A percentile compares a stretch with the other conserved stretches of the same genome.
phyloP scores from a whole-genome alignment of 2,329 filamentous ascomycete genomes.

The Botryotinia convoluta region DNA sequence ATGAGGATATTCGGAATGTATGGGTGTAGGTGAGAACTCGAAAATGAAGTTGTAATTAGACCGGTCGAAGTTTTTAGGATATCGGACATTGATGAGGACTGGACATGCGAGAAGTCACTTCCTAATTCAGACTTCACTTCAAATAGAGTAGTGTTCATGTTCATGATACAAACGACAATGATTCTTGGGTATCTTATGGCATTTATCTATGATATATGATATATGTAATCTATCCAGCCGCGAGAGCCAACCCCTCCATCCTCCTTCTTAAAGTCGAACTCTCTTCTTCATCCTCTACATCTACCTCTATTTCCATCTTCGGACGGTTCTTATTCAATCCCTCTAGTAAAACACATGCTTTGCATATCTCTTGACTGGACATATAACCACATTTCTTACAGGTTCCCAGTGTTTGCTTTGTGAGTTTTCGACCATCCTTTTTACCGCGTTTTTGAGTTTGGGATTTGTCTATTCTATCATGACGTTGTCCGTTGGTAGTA shows the following conservation, averaged over 20 bases:
- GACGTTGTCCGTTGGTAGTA: constrained; percentile 27
- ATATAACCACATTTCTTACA: constrained; percentile 92
- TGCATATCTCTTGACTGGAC: constrained; percentile 89
- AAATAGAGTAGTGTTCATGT: neutral
- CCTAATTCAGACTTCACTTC: neutral
- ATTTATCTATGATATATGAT: constrained; percentile 17
- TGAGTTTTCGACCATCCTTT: constrained; percentile 40
- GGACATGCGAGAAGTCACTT: neutral
- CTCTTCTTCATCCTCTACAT: constrained; percentile 45
- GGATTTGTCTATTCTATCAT: constrained; percentile 37
- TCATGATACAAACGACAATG: neutral
- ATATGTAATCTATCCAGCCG: constrained; percentile 33
- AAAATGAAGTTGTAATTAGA: neutral
- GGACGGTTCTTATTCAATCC: constrained; percentile 79
- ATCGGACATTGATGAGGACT: neutral
- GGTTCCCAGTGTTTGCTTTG: constrained; percentile 74
- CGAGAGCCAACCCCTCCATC: constrained; percentile 48
- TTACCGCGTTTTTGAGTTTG: constrained; percentile 31
- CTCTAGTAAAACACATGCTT: constrained; percentile 87
- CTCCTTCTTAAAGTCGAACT: constrained; percentile 50
- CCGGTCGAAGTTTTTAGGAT: neutral
- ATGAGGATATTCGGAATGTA: neutral
- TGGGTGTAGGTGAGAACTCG: neutral
- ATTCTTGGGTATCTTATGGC: neutral
- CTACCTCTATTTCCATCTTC: constrained; percentile 50